Conservation (phyloP, 108 stramenopile species). For the Heterococcus sp. region DNA sequence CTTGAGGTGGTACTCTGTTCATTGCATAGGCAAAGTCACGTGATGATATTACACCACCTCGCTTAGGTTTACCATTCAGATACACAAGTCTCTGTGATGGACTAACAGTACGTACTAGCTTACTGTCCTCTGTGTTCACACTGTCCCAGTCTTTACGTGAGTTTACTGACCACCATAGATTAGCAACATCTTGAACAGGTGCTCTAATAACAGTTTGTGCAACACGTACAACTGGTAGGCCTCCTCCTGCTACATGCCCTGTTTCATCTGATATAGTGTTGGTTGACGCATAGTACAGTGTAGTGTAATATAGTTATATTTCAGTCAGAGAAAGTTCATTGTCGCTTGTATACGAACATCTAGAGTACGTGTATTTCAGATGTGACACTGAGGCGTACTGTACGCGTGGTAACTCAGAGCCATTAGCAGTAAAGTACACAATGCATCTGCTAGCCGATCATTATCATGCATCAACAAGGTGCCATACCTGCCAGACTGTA, state of each 20-base stretch:
- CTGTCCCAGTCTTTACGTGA: conserved; percentile 45
- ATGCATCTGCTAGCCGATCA: too few relatives aligned
- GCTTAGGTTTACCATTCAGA: conserved; percentile 37
- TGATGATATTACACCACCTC: conserved; percentile 26
- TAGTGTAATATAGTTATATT: too few relatives aligned
- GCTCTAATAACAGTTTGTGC: conserved; percentile 35
- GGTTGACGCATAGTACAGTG: too few relatives aligned
- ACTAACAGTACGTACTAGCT: conserved; percentile 3
- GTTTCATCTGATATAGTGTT: too few relatives aligned
- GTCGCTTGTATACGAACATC: too few relatives aligned
- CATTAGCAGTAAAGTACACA: too few relatives aligned
- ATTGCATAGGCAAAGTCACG: conserved; percentile 40
- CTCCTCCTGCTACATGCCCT: conserved; percentile 22
- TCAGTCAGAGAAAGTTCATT: too few relatives aligned
- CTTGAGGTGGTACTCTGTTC: conserved; percentile 21
- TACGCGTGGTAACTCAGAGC: too few relatives aligned
- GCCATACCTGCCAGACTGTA: too few relatives aligned
- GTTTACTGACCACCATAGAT: conserved; percentile 34
- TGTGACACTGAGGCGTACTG: too few relatives aligned
- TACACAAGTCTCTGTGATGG: conserved; percentile 21
- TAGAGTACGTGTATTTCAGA: too few relatives aligned
- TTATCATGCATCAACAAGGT: too few relatives aligned
- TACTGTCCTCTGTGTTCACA: conserved; percentile 28
- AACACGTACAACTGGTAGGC: conserved; percentile 38
- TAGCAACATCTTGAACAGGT: conserved; percentile 27